Evolutionary conservation across 805 yeast genomes (phyloP), one percentile per base, ranked within the genome.

Genomic region (Cyberlindnera suaveolens): DNA sequence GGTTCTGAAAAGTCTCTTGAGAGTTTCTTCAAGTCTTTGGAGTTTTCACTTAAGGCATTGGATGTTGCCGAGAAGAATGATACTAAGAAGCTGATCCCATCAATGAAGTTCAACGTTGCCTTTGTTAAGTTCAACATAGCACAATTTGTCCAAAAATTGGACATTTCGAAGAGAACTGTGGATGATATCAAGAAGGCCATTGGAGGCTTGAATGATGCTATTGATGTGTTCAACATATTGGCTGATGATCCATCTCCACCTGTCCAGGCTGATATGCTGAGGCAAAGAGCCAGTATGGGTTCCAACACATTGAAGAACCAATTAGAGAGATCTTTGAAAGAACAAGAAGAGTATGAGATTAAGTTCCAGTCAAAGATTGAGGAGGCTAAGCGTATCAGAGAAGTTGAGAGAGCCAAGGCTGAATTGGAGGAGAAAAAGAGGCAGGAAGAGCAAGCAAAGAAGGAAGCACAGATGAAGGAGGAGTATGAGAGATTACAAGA

Each of bases 261-360:
- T 30, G 86, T 78, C 60, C 83, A 95, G 2, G 71, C 83, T 23
- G 78, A 78, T 16, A 96, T 90, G 49, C 70, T 93, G 52, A 82
- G 80, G 55, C 82, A 89, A 52, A 80, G 97, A 65, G 91, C 93
- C n/a, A 76, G 77, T 51, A 75, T 88, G 74, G 96, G 96, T 59
- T 72, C 79, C 39, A 77, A 80, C 44, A 85, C 96, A 0, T 71
- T 89, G 59, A 70, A 76, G 48, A 80, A 77, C 45, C 83, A 89
- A 58, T 71, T 93, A 50, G 84, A 75, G 51, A 76, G 82, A 46
- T 77, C 82, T 26, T 66, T 84, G 40, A 78, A 74, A 20, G 91
- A 86, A 51, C 96, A 93, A 50, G 69, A 71, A 50, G 82, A 74
- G 48, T 80, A 73, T 61, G 90, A 86, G 45, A 61, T 61, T 15